Evolutionary conservation across 257 asterid species (phyloP).

Genomic region (Solanum dulcamara): DNA sequence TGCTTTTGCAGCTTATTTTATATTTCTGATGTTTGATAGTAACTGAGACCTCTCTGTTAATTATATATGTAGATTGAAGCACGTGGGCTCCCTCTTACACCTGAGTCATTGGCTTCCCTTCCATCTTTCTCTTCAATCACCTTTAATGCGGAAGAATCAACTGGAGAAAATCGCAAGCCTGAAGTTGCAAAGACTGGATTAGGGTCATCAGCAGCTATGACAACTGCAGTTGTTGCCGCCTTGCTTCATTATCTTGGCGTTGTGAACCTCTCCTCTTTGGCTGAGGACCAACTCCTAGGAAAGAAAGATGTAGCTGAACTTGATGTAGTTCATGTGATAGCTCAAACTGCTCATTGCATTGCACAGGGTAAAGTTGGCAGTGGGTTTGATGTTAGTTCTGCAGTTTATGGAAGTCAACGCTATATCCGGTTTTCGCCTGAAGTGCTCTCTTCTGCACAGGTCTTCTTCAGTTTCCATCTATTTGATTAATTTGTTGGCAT

Average conservation of each 20-base stretch:
- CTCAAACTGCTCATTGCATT: slow-evolving; percentile 96
- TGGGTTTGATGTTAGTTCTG: slow-evolving; percentile 97
- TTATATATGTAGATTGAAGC: slow-evolving; percentile 66
- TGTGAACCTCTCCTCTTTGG: slow-evolving; percentile 51
- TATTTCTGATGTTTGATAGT: not conserved
- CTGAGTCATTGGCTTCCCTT: slow-evolving; percentile 82
- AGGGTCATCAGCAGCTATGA: slow-evolving; percentile 99
- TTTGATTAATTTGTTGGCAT: not conserved
- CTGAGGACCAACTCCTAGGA: slow-evolving; percentile 17
- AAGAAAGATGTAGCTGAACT: slow-evolving; percentile 25
- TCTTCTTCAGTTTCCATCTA: slow-evolving; percentile 4
- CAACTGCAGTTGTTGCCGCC: slow-evolving; percentile 93
- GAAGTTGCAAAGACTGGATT: slow-evolving; percentile 99
- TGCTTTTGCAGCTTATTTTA: not conserved
- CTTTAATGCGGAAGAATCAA: slow-evolving; percentile 65
- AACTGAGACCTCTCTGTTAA: not conserved
- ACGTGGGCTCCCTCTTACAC: slow-evolving; percentile 69
- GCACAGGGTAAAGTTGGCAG: slow-evolving; percentile 99
- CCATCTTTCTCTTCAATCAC: slow-evolving; percentile 87
- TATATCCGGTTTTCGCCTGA: slow-evolving; percentile 90
- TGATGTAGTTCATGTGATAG: slow-evolving; percentile 73
- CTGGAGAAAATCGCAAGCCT: slow-evolving; percentile 61
- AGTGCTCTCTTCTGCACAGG: slow-evolving; percentile 90
- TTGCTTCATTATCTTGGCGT: slow-evolving; percentile 82
- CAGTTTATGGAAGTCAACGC: slow-evolving; percentile 95